A percentile compares a stretch with the other conserved stretches of the same genome.
These are phyloP conservation scores for Tolypocladium tundrense DNA, from an alignment of 2,329 filamentous ascomycete genomes.

Conservation along the genomic window DNA sequence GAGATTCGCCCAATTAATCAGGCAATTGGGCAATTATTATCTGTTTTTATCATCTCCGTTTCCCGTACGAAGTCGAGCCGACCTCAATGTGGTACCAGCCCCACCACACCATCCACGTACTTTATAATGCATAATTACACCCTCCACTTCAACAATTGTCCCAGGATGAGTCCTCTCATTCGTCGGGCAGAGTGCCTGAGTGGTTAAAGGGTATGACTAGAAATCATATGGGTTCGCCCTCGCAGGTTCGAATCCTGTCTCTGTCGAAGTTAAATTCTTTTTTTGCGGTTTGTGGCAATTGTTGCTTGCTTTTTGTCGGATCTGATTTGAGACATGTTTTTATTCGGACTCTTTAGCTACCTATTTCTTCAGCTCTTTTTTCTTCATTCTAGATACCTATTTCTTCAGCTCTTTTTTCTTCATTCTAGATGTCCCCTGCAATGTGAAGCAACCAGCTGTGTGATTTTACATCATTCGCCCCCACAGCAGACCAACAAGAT, in stretches of 20 bases:
- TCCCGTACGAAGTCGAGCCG: no score
- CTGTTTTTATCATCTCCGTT: no score
- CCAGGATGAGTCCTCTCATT: not conserved
- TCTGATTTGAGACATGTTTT: not conserved
- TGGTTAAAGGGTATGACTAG: slow-evolving; percentile 12
- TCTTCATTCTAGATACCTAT: no score
- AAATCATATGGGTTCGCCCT: slow-evolving; percentile 12
- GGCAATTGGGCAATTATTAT: no score
- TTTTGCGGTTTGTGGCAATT: not conserved
- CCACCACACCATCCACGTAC: not conserved
- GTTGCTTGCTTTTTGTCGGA: not conserved
- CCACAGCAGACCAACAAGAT: not conserved
- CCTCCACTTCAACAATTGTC: not conserved
- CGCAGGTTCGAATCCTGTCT: slow-evolving; percentile 14
- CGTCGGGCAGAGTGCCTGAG: slow-evolving; percentile 10
- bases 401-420: no score
- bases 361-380: no score
- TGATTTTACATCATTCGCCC: no score
- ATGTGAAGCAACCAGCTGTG: not conserved
- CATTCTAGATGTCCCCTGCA: no score
- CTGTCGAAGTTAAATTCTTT: slow-evolving; percentile 5
- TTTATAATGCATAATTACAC: not conserved
- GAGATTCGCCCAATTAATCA: no score
- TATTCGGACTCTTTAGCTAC: no score
- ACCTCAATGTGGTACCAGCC: no score